phyloP scores from a whole-genome alignment of 352 stramenopile genomes.

The Globisporangium apiculatum region DNA sequence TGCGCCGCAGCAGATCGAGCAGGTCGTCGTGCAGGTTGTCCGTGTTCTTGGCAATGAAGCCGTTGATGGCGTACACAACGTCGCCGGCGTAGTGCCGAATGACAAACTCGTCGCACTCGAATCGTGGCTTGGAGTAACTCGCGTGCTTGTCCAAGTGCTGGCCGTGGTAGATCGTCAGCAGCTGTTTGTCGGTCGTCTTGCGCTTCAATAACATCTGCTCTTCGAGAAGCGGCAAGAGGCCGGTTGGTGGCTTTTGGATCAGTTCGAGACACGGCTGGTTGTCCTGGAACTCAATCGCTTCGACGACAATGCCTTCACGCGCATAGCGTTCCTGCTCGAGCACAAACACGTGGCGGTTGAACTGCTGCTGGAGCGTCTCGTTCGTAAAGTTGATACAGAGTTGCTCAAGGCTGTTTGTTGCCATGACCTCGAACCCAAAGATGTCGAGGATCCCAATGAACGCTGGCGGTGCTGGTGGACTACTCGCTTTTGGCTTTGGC shows the following conservation, averaged over 20 bases:
- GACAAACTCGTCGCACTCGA: slow-evolving; percentile 82
- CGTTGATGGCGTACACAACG: slow-evolving; percentile 74
- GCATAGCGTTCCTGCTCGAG: slow-evolving; percentile 79
- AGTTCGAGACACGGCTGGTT: slow-evolving; percentile 74
- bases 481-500: not conserved
- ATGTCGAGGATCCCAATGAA: slow-evolving; percentile 90
- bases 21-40: slow-evolving; percentile 87
- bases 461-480: slow-evolving; percentile 8
- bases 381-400: slow-evolving; percentile 92
- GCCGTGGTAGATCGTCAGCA: slow-evolving; percentile 76
- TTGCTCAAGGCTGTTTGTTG: slow-evolving; percentile 85
- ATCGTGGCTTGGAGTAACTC: slow-evolving; percentile 66
- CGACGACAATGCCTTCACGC: slow-evolving; percentile 64
- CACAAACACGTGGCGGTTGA: slow-evolving; percentile 87
- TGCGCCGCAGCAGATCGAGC: slow-evolving; percentile 65
- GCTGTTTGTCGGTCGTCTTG: slow-evolving; percentile 79
- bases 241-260: slow-evolving; percentile 75
- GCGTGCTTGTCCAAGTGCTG: slow-evolving; percentile 68
- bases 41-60: slow-evolving; percentile 86
- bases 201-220: slow-evolving; percentile 86
- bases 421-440: slow-evolving; percentile 89
- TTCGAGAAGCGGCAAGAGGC: slow-evolving; percentile 77
- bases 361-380: slow-evolving; percentile 87
- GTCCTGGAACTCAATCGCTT: slow-evolving; percentile 77
- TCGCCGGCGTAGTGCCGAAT: slow-evolving; percentile 83